Evolutionary conservation across 345 rosid species (phyloP), one percentile per base, ranked within the genome.

Genomic region (Isatis tinctoria): DNA sequence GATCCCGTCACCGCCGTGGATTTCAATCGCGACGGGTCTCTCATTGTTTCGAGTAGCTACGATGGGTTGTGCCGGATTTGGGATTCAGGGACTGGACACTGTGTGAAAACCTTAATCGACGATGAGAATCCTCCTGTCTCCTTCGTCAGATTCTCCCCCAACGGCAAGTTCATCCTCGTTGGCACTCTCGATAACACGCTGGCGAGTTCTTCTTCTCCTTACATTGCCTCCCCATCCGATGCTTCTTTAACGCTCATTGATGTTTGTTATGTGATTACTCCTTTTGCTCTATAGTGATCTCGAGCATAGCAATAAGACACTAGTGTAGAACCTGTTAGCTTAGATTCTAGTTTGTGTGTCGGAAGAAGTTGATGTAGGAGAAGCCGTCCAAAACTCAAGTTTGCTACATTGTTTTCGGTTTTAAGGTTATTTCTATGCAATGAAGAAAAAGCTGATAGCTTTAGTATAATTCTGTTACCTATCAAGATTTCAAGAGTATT

Each of bases 51-150:
- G 4, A 89, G 98, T 67, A 95, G 99, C 72, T 92, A 88, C 37
- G 99, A 95, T 60, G 99, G 99, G 45, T 47, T 92, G 61, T 95
- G 98, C 49, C 72, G 97, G 70, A 87, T 92, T 27, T 95, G 97
- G 99, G 99, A 94, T 77, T 78, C 92, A 13, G 87, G 87, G 24
- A 91, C 95, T 10, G 98, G 97, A 0, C 95, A 88, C 78, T 94
- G 99, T 49, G 41, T 90, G 76, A 92, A 88, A 82, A 92, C 96
- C 10, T 78, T 95, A 27, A 88, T 95, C 32, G 97, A 88, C 51
- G 99, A 95, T 41, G 97, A 90, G 82, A 92, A 92, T 72, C 97
- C 96, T 2, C 98, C 97, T 3, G 97, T 95, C 45, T 92, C 98
- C 3, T 95, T 68, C 65, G 96, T 90, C 30, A 87, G 84, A 76